Percentiles rank a stretch among this genome's conserved stretches.
These are phyloP conservation scores for Meripilus lineatus DNA, from an alignment of 1,284 basidiomycete genomes.

Conservation along the genomic window DNA sequence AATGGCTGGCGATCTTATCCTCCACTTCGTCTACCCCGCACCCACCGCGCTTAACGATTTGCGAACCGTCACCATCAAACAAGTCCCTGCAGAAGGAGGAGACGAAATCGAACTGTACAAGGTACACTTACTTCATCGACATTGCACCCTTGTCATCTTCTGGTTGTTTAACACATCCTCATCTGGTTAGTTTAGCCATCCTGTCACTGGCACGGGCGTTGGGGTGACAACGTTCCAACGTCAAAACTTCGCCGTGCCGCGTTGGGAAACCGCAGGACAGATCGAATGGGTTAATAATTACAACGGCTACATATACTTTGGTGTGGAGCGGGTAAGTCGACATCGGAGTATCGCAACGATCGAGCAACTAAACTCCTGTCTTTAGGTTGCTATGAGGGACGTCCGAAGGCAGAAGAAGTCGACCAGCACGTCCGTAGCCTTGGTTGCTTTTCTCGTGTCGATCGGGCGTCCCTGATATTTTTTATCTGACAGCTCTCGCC, in stretches of 20 bases:
- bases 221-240: slow-evolving; percentile 47
- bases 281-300: slow-evolving; percentile 46
- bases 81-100: slow-evolving; percentile 27
- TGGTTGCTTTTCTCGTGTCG: neutral
- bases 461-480: slow-evolving; percentile 3
- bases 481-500: slow-evolving; percentile 37
- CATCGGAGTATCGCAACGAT: neutral
- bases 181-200: slow-evolving; percentile 45
- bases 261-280: slow-evolving; percentile 48
- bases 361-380: neutral
- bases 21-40: slow-evolving; percentile 37
- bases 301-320: slow-evolving; percentile 44
- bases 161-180: neutral
- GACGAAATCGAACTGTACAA: slow-evolving; percentile 43
- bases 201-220: slow-evolving; percentile 37
- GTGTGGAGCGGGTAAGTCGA: slow-evolving; percentile 15
- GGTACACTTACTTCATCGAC: slow-evolving; percentile 29
- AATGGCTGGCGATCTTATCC: slow-evolving; percentile 32
- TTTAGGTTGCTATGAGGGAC: slow-evolving; percentile 42
- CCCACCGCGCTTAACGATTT: slow-evolving; percentile 32
- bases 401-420: slow-evolving; percentile 45
- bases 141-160: neutral
- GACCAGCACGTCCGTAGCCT: slow-evolving; percentile 41
- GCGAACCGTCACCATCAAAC: slow-evolving; percentile 40
- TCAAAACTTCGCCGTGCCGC: slow-evolving; percentile 37